Evolutionary conservation across 768 basidiomycete genomes (phyloP).

Genomic region (Mycena chlorophos): DNA sequence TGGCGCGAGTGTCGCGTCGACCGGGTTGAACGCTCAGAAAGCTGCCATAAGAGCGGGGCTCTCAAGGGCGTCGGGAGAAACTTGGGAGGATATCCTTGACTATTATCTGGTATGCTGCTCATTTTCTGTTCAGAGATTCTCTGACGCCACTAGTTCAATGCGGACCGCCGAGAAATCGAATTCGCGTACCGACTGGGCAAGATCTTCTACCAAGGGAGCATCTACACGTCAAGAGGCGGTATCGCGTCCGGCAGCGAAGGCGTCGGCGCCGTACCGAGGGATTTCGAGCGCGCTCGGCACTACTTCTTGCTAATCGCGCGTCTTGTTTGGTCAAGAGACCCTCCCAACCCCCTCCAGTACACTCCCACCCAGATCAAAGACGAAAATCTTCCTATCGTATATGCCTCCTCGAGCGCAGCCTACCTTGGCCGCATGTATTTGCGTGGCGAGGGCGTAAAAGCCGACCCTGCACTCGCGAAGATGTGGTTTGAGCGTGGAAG

Average conservation of each 20-base stretch:
- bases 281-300: slow-evolving; percentile 70
- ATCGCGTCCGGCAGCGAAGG: slow-evolving; percentile 87
- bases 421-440: slow-evolving; percentile 94
- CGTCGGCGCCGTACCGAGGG: slow-evolving; percentile 84
- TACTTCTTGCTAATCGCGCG: slow-evolving; percentile 88
- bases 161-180: slow-evolving; percentile 85
- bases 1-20: slow-evolving; percentile 91
- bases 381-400: slow-evolving; percentile 50
- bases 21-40: slow-evolving; percentile 67
- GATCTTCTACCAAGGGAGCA: slow-evolving; percentile 94
- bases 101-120: slow-evolving; percentile 71
- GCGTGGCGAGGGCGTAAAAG: slow-evolving; percentile 86
- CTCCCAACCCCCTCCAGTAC: slow-evolving; percentile 51
- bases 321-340: slow-evolving; percentile 85
- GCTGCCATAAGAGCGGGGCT: slow-evolving; percentile 83
- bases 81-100: slow-evolving; percentile 90
- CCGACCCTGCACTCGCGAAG: slow-evolving; percentile 73
- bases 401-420: slow-evolving; percentile 79
- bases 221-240: slow-evolving; percentile 79
- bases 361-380: slow-evolving; percentile 47
- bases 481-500: slow-evolving; percentile 94
- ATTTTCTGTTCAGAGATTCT: neutral
- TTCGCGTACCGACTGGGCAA: slow-evolving; percentile 93
- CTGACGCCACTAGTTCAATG: slow-evolving; percentile 70
- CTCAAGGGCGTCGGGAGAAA: slow-evolving; percentile 86